Percentiles rank a stretch among this genome's conserved stretches.
phyloP scores from a whole-genome alignment of 1,284 basidiomycete genomes.

The Ustilago tritici region DNA sequence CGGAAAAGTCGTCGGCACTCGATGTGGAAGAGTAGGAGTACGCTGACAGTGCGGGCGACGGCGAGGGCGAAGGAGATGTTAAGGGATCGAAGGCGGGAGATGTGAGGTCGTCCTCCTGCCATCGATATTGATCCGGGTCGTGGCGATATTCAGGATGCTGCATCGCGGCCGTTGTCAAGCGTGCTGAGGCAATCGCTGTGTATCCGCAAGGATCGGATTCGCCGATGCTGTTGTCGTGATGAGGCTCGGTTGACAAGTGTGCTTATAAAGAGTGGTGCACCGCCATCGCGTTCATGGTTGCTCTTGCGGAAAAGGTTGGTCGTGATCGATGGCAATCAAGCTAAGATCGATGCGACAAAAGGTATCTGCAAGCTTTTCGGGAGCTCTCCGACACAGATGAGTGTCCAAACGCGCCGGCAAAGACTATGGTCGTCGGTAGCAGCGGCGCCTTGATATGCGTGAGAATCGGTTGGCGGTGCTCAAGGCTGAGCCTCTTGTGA shows the following conservation, averaged over 20 bases:
- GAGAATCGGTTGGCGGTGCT: not conserved
- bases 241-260: not conserved
- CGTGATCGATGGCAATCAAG: not conserved
- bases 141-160: constrained; percentile 19
- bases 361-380: not conserved
- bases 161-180: not conserved
- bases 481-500: not conserved
- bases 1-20: constrained; percentile 38
- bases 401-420: not conserved
- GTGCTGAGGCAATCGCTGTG: not conserved
- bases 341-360: not conserved
- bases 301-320: not conserved
- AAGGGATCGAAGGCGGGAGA: constrained; percentile 29
- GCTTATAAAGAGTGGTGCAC: not conserved
- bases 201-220: not conserved
- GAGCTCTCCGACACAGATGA: not conserved
- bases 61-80: constrained; percentile 40
- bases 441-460: not conserved
- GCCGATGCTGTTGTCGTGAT: constrained; percentile 2
- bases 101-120: constrained; percentile 12
- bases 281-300: not conserved
- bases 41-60: constrained; percentile 54
- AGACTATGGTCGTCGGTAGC: not conserved
- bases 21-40: constrained; percentile 50
- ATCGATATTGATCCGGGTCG: constrained; percentile 14